A percentile compares a stretch with the other conserved stretches of the same genome.
These are phyloP conservation scores for Eudorina sp. DNA, from an alignment of 139 green algal genomes.

Conservation along the genomic window DNA sequence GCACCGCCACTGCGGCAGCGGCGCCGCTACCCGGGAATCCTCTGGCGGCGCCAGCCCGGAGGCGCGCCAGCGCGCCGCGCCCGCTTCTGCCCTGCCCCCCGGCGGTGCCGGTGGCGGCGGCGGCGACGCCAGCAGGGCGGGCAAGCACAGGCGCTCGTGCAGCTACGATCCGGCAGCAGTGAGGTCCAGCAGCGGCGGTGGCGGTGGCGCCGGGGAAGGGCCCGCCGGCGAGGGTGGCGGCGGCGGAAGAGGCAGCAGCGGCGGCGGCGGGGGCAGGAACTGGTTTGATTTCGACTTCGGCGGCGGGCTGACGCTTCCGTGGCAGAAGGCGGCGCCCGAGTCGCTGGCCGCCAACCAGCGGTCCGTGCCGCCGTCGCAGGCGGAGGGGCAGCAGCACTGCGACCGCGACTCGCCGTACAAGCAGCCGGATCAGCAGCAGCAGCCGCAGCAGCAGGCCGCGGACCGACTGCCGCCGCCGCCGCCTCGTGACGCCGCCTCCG, in stretches of 20 bases:
- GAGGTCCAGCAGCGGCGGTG: background rate
- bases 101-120: background rate
- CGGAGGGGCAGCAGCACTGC: background rate
- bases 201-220: background rate
- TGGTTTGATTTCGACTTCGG: constrained; percentile 43
- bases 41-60: background rate
- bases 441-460: background rate
- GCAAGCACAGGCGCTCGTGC: constrained; percentile 12
- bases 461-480: background rate
- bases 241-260: background rate
- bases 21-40: too few species aligned
- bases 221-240: background rate
- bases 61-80: too few species aligned
- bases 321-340: background rate
- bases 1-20: too few species aligned
- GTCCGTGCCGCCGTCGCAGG: background rate
- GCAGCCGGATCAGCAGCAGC: background rate
- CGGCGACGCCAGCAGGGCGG: background rate
- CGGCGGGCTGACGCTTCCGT: background rate
- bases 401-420: background rate
- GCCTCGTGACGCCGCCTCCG: too few species aligned
- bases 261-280: background rate
- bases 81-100: background rate
- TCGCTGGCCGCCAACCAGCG: background rate
- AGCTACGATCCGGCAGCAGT: constrained; percentile 18